Base-by-base conservation (phyloP, 495 filamentous ascomycete genomes). In the Astrocystis sublimbata region DNA sequence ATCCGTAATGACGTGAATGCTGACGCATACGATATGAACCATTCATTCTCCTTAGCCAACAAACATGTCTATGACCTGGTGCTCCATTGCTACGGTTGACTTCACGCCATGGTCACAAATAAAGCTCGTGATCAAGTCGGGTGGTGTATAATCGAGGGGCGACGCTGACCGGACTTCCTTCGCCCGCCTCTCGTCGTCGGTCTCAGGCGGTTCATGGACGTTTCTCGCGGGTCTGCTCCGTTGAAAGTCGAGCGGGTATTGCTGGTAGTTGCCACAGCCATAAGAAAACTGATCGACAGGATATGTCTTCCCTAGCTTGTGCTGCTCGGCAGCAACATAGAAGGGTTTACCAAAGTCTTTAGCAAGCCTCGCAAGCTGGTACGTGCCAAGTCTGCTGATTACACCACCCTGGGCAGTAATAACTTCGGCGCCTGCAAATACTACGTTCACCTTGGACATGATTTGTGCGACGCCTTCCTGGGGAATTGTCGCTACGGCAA, bases 351-450 rank as follows among this genome's bases (percentile, higher is more conserved):
- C 83, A 60, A 87, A 85, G 3, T 85, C 83, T 64, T 91, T 92
- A 42, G 92, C 91, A 49, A 97, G 79, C 49, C 90, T 75, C 0
- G 91, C 92, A 52, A 98, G 86, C 77, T 97, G 94, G 64, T 90
- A 92, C 6, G 94, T 97, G 23, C 94, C 94, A 81, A 98, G 83
- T 49, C 92, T 79, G 41, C 87, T 92, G 62, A 98, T 90, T 58
- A 97, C 87, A 26, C 93, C 93, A 17, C 94, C 94, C 73, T 97
- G 96, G 67, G 96, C 91, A 41, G 94, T 90, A 19, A 97, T 91
- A 47, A 90, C 92, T 66, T 98, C 94, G n/a, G 92, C 91, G 50
- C 94, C 94, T 13, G 96, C 90, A 50, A 98, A 87, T 0, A 93
- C 88, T 66, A 93, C 83, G 68, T 89, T 84, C 9, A 92, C 83